These are phyloP conservation scores for Lepidium africanum DNA, from an alignment of 345 rosid genomes.

Conservation along the genomic window DNA sequence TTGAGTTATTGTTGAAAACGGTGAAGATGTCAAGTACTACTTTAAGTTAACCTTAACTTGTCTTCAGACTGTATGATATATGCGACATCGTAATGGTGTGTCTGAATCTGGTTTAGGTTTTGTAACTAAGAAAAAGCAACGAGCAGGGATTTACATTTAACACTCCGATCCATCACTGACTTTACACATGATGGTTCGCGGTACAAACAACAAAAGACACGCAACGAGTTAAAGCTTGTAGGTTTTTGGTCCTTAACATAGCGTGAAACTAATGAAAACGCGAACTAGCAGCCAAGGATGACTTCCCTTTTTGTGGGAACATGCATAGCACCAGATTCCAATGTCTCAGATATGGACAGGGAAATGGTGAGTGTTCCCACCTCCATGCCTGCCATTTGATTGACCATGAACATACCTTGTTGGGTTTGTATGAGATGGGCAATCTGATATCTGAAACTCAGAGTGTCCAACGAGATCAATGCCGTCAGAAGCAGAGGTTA, in stretches of 20 bases:
- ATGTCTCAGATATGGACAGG: constrained; percentile 26
- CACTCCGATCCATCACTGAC: neutral
- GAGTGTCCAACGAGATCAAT: constrained; percentile 35
- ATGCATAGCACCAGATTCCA: constrained; percentile 30
- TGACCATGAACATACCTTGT: constrained; percentile 9
- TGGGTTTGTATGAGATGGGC: constrained; percentile 24
- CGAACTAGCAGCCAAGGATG: constrained; percentile 73
- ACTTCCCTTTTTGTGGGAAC: constrained; percentile 50
- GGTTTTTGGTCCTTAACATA: neutral
- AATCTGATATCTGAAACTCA: constrained; percentile 40
- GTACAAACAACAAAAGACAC: neutral
- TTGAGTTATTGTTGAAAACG: neutral
- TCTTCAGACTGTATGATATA: no score
- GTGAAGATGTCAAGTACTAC: neutral
- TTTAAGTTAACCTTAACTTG: no score
- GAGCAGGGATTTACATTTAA: neutral
- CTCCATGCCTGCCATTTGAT: constrained; percentile 27
- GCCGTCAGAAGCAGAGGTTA: constrained; percentile 32
- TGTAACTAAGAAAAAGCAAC: neutral
- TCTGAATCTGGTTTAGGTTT: neutral
- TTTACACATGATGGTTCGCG: neutral
- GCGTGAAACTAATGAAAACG: neutral
- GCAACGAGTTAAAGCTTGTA: neutral
- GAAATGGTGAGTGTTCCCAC: constrained; percentile 28
- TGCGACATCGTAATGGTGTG: no score